These are phyloP conservation scores for Globisporangium viniferum DNA, from an alignment of 352 stramenopile genomes.

Conservation along the genomic window DNA sequence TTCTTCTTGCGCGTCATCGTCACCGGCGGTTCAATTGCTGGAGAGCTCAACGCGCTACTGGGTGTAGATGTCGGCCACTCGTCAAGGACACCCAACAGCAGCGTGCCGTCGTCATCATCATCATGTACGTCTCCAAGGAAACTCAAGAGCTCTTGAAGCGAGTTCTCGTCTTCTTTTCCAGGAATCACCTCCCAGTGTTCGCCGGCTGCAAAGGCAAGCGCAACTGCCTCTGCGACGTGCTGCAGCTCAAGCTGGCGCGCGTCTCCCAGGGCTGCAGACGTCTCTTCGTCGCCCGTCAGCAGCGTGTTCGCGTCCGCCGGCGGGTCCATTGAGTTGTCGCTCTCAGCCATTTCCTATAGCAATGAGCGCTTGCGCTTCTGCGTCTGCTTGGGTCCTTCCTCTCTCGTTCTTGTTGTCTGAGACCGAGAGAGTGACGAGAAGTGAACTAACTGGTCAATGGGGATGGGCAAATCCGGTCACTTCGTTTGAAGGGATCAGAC, in stretches of 20 bases:
- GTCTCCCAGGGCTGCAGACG: too few species aligned
- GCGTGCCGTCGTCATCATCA: not conserved
- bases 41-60: not conserved
- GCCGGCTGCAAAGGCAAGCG: not conserved
- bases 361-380: too few species aligned
- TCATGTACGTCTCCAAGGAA: not conserved
- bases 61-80: not conserved
- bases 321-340: too few species aligned
- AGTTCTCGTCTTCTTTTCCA: not conserved
- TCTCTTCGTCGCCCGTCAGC: too few species aligned
- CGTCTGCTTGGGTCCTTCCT: too few species aligned
- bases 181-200: not conserved
- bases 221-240: not conserved
- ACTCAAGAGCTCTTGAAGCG: not conserved
- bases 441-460: too few species aligned
- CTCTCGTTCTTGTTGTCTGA: too few species aligned
- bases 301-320: too few species aligned
- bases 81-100: not conserved
- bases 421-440: too few species aligned
- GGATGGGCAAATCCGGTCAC: too few species aligned
- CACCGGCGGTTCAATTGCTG: not conserved
- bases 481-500: too few species aligned
- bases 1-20: not conserved
- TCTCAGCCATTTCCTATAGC: too few species aligned
- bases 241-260: not conserved